phyloP scores from a whole-genome alignment of 192 early-diverging fungal species.

The Coemansia sp. region DNA sequence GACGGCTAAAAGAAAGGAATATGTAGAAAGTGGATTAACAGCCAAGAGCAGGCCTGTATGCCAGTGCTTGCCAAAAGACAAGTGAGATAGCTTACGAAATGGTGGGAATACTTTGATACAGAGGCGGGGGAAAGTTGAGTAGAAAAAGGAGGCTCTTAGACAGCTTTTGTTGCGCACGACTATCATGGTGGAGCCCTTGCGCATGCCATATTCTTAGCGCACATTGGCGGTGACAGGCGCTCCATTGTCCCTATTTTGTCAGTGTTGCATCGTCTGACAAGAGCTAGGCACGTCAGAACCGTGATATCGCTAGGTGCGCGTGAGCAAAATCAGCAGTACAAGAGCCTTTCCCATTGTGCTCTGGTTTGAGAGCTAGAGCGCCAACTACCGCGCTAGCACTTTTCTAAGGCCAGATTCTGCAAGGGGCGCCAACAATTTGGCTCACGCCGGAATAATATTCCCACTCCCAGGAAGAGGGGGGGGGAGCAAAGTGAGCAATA shows the following conservation, averaged over 20 bases:
- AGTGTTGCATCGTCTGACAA: constrained; percentile 1
- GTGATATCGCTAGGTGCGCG: background rate
- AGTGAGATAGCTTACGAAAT: background rate
- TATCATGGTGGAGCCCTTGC: background rate
- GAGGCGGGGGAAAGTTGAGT: background rate
- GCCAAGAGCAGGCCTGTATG: background rate
- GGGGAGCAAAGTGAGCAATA: background rate
- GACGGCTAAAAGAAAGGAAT: background rate
- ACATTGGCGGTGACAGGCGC: too few species aligned
- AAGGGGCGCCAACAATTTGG: background rate
- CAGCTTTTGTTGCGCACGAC: background rate
- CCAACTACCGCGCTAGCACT: background rate
- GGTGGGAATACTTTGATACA: background rate
- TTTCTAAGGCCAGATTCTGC: background rate
- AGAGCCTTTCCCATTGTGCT: background rate
- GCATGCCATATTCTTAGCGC: background rate
- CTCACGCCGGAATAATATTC: background rate
- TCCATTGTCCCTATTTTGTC: background rate
- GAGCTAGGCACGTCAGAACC: background rate
- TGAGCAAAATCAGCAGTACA: background rate
- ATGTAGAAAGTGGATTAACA: background rate
- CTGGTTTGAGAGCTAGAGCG: background rate
- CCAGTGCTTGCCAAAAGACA: background rate
- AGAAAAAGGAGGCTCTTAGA: background rate
- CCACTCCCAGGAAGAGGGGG: background rate